Evolutionary conservation across 331 rosid species (phyloP).

Genomic region (Phaseolus coccineus): DNA sequence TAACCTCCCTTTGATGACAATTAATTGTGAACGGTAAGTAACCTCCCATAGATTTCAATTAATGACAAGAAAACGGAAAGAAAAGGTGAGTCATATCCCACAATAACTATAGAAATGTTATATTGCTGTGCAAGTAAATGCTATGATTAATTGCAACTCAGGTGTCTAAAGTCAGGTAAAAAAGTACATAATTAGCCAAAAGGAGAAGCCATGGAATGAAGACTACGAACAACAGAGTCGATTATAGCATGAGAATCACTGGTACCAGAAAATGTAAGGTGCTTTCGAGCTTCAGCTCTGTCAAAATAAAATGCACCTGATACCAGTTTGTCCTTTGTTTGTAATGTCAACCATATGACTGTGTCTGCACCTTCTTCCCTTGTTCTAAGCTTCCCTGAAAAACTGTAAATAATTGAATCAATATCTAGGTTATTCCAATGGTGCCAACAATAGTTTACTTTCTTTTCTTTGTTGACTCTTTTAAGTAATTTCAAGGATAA

Average conservation of each 20-base stretch:
- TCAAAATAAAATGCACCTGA: slow-evolving; percentile 89
- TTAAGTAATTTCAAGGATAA: background rate
- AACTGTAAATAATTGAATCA: slow-evolving; percentile 50
- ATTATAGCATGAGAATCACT: slow-evolving; percentile 66
- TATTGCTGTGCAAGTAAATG: background rate
- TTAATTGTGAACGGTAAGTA: no score
- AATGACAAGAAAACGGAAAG: no score
- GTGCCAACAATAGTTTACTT: background rate
- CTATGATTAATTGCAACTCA: slow-evolving; percentile 3
- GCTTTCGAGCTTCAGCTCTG: slow-evolving; percentile 87
- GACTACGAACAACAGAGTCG: slow-evolving; percentile 56
- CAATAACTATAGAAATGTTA: background rate
- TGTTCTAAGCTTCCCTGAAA: slow-evolving; percentile 81
- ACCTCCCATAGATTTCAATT: no score
- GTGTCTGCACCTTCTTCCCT: slow-evolving; percentile 97
- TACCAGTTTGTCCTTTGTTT: slow-evolving; percentile 77
- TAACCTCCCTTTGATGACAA: no score
- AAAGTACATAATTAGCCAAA: slow-evolving; percentile 38
- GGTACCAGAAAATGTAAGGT: slow-evolving; percentile 70
- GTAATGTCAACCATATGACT: slow-evolving; percentile 78
- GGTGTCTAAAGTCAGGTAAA: background rate
- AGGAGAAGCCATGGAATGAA: slow-evolving; percentile 62
- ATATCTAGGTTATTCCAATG: background rate
- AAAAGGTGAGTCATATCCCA: no score
- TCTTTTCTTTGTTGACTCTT: background rate